These are phyloP conservation scores for Leccinum subrobustum DNA, from an alignment of 1,284 basidiomycete species.

Conservation along the genomic window DNA sequence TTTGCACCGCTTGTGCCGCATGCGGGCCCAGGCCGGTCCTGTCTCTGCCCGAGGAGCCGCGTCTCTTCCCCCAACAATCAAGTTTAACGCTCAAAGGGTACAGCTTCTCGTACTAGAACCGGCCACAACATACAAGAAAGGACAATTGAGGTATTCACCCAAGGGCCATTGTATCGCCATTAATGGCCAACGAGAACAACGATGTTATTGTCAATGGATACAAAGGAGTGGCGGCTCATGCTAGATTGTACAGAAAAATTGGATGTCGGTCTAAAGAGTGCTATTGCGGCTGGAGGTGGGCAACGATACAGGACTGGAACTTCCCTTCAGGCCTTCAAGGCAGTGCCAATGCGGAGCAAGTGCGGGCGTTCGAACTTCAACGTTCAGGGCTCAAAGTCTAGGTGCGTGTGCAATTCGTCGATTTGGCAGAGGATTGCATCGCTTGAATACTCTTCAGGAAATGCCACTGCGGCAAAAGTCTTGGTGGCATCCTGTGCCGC, in stretches of 20 bases:
- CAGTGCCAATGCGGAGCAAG: slow-evolving; percentile 4
- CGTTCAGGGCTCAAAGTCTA: slow-evolving; percentile 9
- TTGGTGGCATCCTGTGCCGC: neutral
- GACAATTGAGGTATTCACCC: slow-evolving; percentile 14
- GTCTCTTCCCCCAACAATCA: neutral
- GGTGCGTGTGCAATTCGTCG: slow-evolving; percentile 27
- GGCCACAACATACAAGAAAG: slow-evolving; percentile 9
- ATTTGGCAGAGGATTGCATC: slow-evolving; percentile 12
- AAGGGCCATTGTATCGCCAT: slow-evolving; percentile 2
- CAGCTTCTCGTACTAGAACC: slow-evolving; percentile 4
- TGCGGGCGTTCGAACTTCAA: slow-evolving; percentile 10
- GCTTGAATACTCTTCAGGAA: slow-evolving; percentile 1
- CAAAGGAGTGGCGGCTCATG: slow-evolving; percentile 11
- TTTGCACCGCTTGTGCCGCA: slow-evolving; percentile 28
- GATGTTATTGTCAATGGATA: slow-evolving; percentile 8
- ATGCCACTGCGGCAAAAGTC: neutral
- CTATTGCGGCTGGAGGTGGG: neutral
- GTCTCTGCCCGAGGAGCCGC: slow-evolving; percentile 5
- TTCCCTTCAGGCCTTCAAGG: neutral
- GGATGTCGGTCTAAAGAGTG: neutral
- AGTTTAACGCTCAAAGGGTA: slow-evolving; percentile 4
- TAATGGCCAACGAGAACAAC: neutral
- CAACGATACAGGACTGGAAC: neutral
- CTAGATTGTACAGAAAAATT: slow-evolving; percentile 2
- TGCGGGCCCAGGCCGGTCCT: slow-evolving; percentile 14